phyloP scores from a whole-genome alignment of 208 protist genomes.

The Wallacemonas collosoma region DNA sequence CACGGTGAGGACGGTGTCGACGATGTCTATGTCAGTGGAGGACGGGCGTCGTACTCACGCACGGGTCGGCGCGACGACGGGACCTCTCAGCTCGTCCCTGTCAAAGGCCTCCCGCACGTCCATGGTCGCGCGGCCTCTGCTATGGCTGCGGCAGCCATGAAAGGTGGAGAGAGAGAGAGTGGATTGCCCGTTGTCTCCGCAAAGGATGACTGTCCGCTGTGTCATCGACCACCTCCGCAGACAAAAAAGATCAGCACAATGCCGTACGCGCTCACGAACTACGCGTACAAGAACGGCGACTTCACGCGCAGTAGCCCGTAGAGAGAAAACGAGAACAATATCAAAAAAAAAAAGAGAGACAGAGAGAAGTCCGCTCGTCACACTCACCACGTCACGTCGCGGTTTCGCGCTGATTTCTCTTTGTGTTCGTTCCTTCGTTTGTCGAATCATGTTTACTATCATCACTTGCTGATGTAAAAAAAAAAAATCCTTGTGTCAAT shows the following conservation, averaged over 20 bases:
- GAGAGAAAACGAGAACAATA: neutral
- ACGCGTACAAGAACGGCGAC: slow-evolving; percentile 51
- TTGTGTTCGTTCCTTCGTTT: neutral
- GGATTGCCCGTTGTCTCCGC: neutral
- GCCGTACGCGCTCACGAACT: slow-evolving; percentile 70
- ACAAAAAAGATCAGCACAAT: slow-evolving; percentile 28
- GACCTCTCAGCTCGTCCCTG: neutral
- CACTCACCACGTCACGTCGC: slow-evolving; percentile 21
- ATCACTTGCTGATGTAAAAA: too few relatives aligned
- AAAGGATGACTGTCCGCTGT: slow-evolving; percentile 52
- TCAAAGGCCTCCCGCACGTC: neutral
- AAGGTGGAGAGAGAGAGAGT: neutral
- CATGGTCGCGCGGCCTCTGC: neutral
- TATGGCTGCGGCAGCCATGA: neutral
- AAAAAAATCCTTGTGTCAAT: neutral
- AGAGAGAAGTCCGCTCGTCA: slow-evolving; percentile 5
- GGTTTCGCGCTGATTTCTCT: slow-evolving; percentile 15
- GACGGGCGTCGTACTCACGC: too few relatives aligned
- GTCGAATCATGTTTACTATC: neutral
- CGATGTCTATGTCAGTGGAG: neutral
- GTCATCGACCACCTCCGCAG: slow-evolving; percentile 46
- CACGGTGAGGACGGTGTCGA: neutral
- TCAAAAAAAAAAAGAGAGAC: slow-evolving; percentile 2
- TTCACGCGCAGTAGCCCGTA: slow-evolving; percentile 21
- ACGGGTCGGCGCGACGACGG: too few relatives aligned